Percentiles rank a stretch among this genome's conserved stretches.
phyloP scores from a whole-genome alignment of 2,329 filamentous ascomycete genomes.

The Aspergillus sp. region DNA sequence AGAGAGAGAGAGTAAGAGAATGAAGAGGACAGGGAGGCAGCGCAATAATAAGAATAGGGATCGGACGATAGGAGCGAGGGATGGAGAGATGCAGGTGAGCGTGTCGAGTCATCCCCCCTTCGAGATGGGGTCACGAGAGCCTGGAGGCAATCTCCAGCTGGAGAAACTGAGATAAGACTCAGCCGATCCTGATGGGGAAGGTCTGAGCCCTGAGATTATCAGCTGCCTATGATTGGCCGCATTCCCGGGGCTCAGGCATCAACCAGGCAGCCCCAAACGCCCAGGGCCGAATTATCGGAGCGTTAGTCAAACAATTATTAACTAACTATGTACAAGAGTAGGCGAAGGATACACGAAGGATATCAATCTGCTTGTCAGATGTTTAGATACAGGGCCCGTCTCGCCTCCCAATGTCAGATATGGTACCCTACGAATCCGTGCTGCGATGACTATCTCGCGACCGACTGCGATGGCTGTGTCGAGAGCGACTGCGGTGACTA shows the following conservation, averaged over 20 bases:
- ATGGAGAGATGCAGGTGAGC: neutral
- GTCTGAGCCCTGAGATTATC: neutral
- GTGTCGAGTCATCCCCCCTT: conserved; percentile 22
- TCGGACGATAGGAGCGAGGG: neutral
- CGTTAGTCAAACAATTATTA: conserved; percentile 12
- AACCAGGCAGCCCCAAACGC: neutral
- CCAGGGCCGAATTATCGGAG: conserved; percentile 1
- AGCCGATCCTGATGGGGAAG: neutral
- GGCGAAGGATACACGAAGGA: neutral
- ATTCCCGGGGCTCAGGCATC: neutral
- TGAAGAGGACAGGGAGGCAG: conserved; percentile 3
- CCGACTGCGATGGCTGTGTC: neutral
- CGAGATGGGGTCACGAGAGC: conserved; percentile 17
- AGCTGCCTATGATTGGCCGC: conserved; percentile 2
- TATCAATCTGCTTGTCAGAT: neutral
- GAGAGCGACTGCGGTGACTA: conserved; percentile 21
- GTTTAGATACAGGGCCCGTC: neutral
- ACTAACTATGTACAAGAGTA: neutral
- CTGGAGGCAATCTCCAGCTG: neutral
- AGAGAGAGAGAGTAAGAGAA: neutral
- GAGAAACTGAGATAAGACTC: neutral
- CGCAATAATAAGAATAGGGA: neutral
- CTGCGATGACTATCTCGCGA: neutral
- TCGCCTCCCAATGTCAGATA: neutral
- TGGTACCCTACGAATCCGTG: neutral